Base-by-base conservation (phyloP, 2,329 filamentous ascomycete genomes). In the Botryotinia narcissicola region DNA sequence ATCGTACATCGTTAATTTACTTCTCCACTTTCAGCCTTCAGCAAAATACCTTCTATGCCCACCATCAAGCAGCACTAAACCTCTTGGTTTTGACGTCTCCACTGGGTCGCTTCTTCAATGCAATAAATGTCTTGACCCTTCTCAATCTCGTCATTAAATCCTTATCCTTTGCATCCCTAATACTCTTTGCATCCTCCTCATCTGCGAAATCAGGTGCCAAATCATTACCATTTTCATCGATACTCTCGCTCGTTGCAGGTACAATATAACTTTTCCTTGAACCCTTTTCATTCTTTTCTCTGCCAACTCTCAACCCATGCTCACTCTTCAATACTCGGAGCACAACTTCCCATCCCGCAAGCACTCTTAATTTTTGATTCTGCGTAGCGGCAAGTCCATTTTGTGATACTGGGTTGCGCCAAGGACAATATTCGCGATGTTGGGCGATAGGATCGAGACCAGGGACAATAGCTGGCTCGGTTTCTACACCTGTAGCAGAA, bases 401-500 rank as follows among this genome's bases (percentile, higher is more conserved):
- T 80, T 95, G 92, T 1, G 89, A 86, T 18, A 83, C 79, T 4
- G 88, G 82, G 77, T 90, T 93, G 74, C 91, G 87, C 93, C 93
- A 96, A 0, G 93, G 93, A 77, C 93, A 96, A 79, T 95, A 96
- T 79, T 93, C 92, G 75, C 93, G 89, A 81, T 96, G 93, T 81
- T 95, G 92, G 8, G 87, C 86, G 2, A 91, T 83, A 7, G 90
- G 89, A 79, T 95, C 90, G 1, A 96, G 85, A 73, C 88, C 85
- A 76, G 89, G 87, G 86, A 92, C 91, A 1, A 88, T 87, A 4
- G 90, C 87, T 18, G 75, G 76, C 7, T 87, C 85, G 18, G 91
- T 82, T 16, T 90, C 83, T 51, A 84, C 79, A 51, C 86, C 82
- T 0, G 86, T 86, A 25, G 83, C 82, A 73, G 89, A 87, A 44